Evolutionary conservation across 164 flowering plant genomes (phyloP).

Genomic region (Buxus sempervirens): DNA sequence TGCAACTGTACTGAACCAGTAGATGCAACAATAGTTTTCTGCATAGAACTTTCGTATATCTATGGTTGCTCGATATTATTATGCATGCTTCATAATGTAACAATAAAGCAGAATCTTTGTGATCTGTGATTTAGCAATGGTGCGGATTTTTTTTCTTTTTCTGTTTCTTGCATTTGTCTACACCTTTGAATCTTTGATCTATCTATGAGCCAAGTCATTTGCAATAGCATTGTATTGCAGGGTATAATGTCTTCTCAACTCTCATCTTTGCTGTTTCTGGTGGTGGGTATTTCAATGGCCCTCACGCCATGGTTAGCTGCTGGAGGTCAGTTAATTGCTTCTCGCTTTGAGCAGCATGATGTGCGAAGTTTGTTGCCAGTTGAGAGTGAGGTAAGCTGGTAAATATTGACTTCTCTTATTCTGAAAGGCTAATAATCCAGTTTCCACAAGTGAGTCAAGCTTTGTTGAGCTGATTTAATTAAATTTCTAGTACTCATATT

Average conservation of each 20-base stretch:
- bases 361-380: slow-evolving; percentile 92
- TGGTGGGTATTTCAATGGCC: slow-evolving; percentile 99
- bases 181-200: not conserved
- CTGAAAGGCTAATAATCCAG: not conserved
- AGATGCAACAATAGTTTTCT: not conserved
- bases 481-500: not conserved
- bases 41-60: not conserved
- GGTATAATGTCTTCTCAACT: slow-evolving; percentile 94
- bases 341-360: slow-evolving; percentile 95
- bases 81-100: no score
- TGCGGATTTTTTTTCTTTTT: not conserved
- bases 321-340: slow-evolving; percentile 97
- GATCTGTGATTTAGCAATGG: not conserved
- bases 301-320: slow-evolving; percentile 97
- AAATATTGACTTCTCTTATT: not conserved
- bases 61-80: no score
- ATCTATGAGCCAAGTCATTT: not conserved
- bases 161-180: not conserved
- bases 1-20: not conserved
- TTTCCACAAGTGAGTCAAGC: not conserved
- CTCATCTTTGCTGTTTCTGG: slow-evolving; percentile 93
- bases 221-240: slow-evolving; percentile 36
- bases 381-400: slow-evolving; percentile 83
- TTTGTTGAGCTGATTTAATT: not conserved
- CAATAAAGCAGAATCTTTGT: not conserved